phyloP scores from a whole-genome alignment of 352 stramenopile genomes.

The Proteromonas lacertae region DNA sequence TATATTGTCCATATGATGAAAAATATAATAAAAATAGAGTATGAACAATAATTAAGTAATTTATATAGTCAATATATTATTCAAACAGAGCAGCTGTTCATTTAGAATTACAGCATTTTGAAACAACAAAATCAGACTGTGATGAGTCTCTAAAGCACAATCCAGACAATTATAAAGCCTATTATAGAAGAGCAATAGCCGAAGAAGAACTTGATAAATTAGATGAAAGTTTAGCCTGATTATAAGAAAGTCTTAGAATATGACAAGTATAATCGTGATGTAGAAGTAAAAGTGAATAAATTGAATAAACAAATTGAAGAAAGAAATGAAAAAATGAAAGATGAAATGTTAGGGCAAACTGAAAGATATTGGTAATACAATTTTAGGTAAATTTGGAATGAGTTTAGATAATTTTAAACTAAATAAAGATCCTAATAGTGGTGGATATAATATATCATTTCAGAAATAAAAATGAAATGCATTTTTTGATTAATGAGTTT shows the following conservation, averaged over 20 bases:
- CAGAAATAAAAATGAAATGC: too few species aligned
- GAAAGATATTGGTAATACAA: conserved; percentile 91
- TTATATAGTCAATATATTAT: conserved; percentile 18
- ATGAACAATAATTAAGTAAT: conserved; percentile 2
- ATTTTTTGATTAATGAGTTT: too few species aligned
- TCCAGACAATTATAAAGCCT: conserved; percentile 73
- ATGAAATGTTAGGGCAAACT: conserved; percentile 47
- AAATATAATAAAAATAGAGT: conserved; percentile 1
- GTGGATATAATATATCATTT: conserved; percentile 92
- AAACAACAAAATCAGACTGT: conserved; percentile 69
- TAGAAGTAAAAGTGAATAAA: conserved; percentile 8
- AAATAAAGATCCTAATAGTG: conserved; percentile 72
- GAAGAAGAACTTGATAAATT: conserved; percentile 59
- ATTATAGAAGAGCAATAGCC: conserved; percentile 49
- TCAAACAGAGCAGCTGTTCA: conserved; percentile 22
- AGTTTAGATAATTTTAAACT: conserved; percentile 98
- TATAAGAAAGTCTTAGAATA: conserved; percentile 3
- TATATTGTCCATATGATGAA: conserved; percentile 10
- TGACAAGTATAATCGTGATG: neutral
- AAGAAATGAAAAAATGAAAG: conserved; percentile 86
- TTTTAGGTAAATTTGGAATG: conserved; percentile 92
- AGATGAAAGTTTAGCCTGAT: conserved; percentile 39
- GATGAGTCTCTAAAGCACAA: conserved; percentile 58
- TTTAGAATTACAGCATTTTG: conserved; percentile 19
- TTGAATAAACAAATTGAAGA: conserved; percentile 56